Evolutionary conservation across 805 yeast species (phyloP).

Genomic region (Wickerhamiella kurtzmanii): DNA sequence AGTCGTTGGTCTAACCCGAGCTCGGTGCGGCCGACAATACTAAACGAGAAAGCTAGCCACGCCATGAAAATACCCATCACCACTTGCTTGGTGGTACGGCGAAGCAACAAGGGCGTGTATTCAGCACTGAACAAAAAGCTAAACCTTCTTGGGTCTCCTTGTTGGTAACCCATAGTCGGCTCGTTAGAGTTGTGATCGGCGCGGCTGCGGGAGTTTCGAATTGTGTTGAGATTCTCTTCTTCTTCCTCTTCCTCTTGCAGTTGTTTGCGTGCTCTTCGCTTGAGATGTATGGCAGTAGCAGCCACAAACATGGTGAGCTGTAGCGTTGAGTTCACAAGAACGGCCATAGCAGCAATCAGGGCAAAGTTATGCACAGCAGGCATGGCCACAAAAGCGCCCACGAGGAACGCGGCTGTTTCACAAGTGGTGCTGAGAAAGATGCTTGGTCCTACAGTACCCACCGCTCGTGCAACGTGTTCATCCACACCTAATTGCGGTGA

Average conservation of each 20-base stretch:
- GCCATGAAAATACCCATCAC: slow-evolving; percentile 42
- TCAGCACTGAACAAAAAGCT: slow-evolving; percentile 30
- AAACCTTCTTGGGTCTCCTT: slow-evolving; percentile 10
- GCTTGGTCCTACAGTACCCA: slow-evolving; percentile 75
- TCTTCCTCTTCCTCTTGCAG: slow-evolving; percentile 23
- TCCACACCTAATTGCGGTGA: slow-evolving; percentile 38
- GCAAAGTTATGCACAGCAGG: slow-evolving; percentile 96
- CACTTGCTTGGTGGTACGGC: slow-evolving; percentile 32
- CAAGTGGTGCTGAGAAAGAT: slow-evolving; percentile 63
- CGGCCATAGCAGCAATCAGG: slow-evolving; percentile 75
- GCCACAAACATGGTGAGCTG: slow-evolving; percentile 77
- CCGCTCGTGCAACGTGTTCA: slow-evolving; percentile 46
- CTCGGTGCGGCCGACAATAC: slow-evolving; percentile 52
- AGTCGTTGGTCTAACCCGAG: slow-evolving; percentile 81
- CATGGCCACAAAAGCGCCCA: slow-evolving; percentile 78
- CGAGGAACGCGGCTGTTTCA: slow-evolving; percentile 63
- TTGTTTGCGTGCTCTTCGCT: slow-evolving; percentile 31
- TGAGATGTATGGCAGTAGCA: slow-evolving; percentile 40
- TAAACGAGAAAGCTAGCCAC: slow-evolving; percentile 56
- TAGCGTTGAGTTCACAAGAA: slow-evolving; percentile 56
- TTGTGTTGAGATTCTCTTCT: slow-evolving; percentile 12
- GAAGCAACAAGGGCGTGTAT: slow-evolving; percentile 50
- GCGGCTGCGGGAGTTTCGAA: slow-evolving; percentile 11
- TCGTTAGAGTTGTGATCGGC: neutral
- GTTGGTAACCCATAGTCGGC: slow-evolving; percentile 1